phyloP scores from a whole-genome alignment of 129 eudicot species.

The Helichrysum umbraculigerum region DNA sequence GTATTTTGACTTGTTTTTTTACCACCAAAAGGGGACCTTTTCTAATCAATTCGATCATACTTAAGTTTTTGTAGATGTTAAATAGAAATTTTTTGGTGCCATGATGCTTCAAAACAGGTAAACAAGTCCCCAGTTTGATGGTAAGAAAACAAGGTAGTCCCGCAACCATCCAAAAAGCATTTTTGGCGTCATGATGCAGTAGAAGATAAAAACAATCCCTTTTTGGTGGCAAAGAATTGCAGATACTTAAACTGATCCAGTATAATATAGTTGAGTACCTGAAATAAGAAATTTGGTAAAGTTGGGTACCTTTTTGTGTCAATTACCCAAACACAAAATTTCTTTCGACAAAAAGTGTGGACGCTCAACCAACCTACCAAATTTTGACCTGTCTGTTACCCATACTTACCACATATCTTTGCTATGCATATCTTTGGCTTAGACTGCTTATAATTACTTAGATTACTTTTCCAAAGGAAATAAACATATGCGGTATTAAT shows the following conservation, averaged over 20 bases:
- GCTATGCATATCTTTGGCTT: neutral
- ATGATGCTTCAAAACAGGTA: neutral
- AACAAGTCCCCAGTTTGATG: neutral
- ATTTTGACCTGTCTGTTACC: neutral
- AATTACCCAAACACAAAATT: neutral
- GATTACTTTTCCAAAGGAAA: neutral
- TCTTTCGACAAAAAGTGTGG: neutral
- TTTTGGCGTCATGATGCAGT: neutral
- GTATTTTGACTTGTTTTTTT: no score
- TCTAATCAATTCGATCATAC: no score
- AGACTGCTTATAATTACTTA: neutral
- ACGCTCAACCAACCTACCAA: neutral
- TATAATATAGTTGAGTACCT: neutral
- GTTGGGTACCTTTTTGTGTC: neutral
- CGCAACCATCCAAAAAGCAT: neutral
- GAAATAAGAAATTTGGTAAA: neutral
- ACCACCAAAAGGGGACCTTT: neutral
- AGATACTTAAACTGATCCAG: neutral
- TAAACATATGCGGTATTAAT: conserved; percentile 3
- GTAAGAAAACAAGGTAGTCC: neutral
- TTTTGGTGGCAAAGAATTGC: neutral
- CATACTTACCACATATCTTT: neutral
- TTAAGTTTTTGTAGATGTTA: no score
- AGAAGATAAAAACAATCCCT: neutral
- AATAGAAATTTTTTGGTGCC: neutral